phyloP scores from a whole-genome alignment of 352 stramenopile genomes.

The Globisporangium echinulatum region DNA sequence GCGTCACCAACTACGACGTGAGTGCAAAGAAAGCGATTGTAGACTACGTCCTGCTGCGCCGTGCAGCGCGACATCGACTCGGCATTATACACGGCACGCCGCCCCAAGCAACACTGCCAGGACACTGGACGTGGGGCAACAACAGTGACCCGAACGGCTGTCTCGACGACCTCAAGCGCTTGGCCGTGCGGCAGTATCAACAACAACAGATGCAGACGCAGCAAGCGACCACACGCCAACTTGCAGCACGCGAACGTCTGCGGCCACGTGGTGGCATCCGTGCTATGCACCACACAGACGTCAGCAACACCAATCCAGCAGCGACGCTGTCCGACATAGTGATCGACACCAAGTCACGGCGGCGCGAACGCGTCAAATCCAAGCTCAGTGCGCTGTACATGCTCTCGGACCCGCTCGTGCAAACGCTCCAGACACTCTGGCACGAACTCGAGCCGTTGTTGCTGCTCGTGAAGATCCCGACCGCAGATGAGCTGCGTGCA shows the following conservation, averaged over 20 bases:
- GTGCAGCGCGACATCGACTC: slow-evolving; percentile 32
- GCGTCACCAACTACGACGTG: slow-evolving; percentile 48
- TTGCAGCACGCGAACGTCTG: background rate
- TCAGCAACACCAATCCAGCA: background rate
- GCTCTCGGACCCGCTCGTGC: slow-evolving; percentile 41
- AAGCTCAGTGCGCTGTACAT: slow-evolving; percentile 39
- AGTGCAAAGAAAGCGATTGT: slow-evolving; percentile 74
- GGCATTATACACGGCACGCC: slow-evolving; percentile 45
- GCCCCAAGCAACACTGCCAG: slow-evolving; percentile 28
- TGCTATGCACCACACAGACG: too few species aligned
- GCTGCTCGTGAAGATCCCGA: slow-evolving; percentile 42
- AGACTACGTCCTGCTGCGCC: slow-evolving; percentile 60
- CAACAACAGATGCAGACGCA: background rate
- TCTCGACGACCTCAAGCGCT: slow-evolving; percentile 38
- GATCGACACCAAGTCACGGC: slow-evolving; percentile 16
- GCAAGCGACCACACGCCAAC: too few species aligned
- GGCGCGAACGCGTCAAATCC: slow-evolving; percentile 31
- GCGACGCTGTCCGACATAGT: background rate
- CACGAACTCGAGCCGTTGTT: slow-evolving; percentile 42
- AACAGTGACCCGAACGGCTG: slow-evolving; percentile 43
- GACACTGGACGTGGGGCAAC: slow-evolving; percentile 65
- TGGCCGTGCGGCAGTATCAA: slow-evolving; percentile 12
- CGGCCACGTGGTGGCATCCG: background rate
- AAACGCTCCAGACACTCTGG: slow-evolving; percentile 55
- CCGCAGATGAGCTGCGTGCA: slow-evolving; percentile 15